phyloP scores from a whole-genome alignment of 768 basidiomycete genomes.

The Podaxis pistillaris region DNA sequence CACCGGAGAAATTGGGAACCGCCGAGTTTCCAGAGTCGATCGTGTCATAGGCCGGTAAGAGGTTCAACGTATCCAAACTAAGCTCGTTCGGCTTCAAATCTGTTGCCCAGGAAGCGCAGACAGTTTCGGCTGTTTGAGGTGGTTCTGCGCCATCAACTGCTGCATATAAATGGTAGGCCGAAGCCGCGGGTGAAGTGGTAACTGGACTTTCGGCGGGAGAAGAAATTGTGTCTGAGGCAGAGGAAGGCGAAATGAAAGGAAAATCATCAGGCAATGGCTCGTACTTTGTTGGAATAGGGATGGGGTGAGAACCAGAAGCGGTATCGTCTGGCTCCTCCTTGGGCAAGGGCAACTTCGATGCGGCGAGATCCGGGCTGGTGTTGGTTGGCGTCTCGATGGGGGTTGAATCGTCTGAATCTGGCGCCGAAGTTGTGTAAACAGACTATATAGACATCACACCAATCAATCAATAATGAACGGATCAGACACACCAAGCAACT shows the following conservation, averaged over 20 bases:
- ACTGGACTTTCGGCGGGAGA: conserved; percentile 34
- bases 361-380: conserved; percentile 27
- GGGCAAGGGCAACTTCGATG: conserved; percentile 25
- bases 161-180: conserved; percentile 22
- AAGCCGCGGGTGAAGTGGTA: conserved; percentile 23
- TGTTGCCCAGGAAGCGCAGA: conserved; percentile 18
- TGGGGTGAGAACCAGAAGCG: not conserved
- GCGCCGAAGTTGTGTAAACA: conserved; percentile 40
- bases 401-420: conserved; percentile 30
- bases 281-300: conserved; percentile 23
- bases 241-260: conserved; percentile 22
- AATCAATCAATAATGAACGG: conserved; percentile 7
- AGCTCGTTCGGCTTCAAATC: conserved; percentile 18
- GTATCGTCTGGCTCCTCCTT: conserved; percentile 14
- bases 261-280: conserved; percentile 26
- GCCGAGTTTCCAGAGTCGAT: conserved; percentile 9
- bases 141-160: conserved; percentile 10
- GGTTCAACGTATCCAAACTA: conserved; percentile 20
- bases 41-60: conserved; percentile 22
- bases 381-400: conserved; percentile 27
- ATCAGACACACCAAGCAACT: conserved; percentile 25
- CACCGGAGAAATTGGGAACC: conserved; percentile 15
- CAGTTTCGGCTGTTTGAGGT: conserved; percentile 11
- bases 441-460: conserved; percentile 31
- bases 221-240: conserved; percentile 27